Percentiles rank a stretch among this genome's conserved stretches.
Evolutionary conservation across 768 basidiomycete species (phyloP).

Genomic region (Tylopilus sp.): DNA sequence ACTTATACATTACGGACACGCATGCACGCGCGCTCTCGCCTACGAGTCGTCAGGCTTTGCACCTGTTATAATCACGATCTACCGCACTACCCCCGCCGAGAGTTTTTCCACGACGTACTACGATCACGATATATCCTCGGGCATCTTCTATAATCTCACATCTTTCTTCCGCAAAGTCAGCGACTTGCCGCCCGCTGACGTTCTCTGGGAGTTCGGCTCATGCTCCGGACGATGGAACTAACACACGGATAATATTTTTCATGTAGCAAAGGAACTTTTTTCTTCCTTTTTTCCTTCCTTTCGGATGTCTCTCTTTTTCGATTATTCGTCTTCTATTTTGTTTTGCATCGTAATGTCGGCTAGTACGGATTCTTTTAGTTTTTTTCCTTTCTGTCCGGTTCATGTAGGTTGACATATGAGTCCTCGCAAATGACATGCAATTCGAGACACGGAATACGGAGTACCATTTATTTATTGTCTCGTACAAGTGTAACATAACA

Average conservation of each 20-base stretch:
- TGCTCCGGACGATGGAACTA: constrained; percentile 23
- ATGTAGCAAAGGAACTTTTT: constrained; percentile 20
- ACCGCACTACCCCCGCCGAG: constrained; percentile 9
- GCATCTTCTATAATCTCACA: constrained; percentile 23
- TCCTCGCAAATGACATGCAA: constrained; percentile 8
- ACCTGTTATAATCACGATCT: constrained; percentile 27
- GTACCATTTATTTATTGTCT: neutral
- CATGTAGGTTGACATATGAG: constrained; percentile 1
- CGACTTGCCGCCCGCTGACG: constrained; percentile 1
- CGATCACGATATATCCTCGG: constrained; percentile 25
- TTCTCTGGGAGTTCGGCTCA: constrained; percentile 3
- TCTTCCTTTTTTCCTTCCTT: neutral
- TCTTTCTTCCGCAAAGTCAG: constrained; percentile 14
- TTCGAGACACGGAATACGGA: constrained; percentile 1
- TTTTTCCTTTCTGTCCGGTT: constrained; percentile 6
- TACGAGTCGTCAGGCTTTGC: constrained; percentile 14
- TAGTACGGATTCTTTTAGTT: constrained; percentile 25
- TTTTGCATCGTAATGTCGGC: constrained; percentile 22
- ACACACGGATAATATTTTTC: constrained; percentile 27
- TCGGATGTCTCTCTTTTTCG: constrained; percentile 11
- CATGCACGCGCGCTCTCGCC: constrained; percentile 20
- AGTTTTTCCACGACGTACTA: constrained; percentile 20
- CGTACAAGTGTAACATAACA: neutral
- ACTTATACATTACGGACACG: constrained; percentile 30
- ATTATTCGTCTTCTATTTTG: constrained; percentile 33